Evolutionary conservation across 169 alveolate species (phyloP), one percentile per base, ranked within the genome.

Genomic region (Eimeria acervulina): DNA sequence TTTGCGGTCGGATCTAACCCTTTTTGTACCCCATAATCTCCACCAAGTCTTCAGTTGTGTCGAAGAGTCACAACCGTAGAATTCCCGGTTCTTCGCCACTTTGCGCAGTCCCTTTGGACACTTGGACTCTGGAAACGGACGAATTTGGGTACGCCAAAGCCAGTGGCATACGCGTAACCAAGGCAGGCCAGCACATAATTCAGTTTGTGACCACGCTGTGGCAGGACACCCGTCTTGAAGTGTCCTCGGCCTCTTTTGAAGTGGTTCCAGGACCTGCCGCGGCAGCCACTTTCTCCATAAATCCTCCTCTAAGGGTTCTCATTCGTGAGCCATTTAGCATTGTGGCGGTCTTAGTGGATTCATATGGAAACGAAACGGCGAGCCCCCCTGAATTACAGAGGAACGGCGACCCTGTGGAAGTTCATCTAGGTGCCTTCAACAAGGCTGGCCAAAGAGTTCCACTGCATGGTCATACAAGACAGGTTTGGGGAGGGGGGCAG

Each of bases 221-320:
- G 94, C 40, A 63, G 28, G 94, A 87, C 63, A 87, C 94, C 51
- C 83, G 80, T 15, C 83, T 87, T 33, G 83, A 87, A 33, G 94
- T 63, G 94, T 38, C 59, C 78, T 87, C 94, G 81, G 81, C 81
- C 26, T 28, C 83, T 31, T 87, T 87, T 87, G 83, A 87, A 63
- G 61, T 87, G 21, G 94, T 87, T 40, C 83, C 94, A 12, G 94
- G 94, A 15, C 83, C 83, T 8, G 94, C 94, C 51, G 28, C 74
- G 31, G 80, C 94, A 87, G 80, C 94, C 15, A 38, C 12, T 19
- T 87, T 87, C 63, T 33, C 83, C 52, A 13, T 87, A n/a, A 87
- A 26, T 19, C 94, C 94, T 12, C 94, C 94, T 87, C 26, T 83
- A 70, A 33, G 83, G 44, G 78, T 87, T 38, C 94, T 87, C 26